Evolutionary conservation across 2,329 filamentous ascomycete genomes (phyloP), one percentile per base, ranked within the genome.

Genomic region (Penicillium olsonii): DNA sequence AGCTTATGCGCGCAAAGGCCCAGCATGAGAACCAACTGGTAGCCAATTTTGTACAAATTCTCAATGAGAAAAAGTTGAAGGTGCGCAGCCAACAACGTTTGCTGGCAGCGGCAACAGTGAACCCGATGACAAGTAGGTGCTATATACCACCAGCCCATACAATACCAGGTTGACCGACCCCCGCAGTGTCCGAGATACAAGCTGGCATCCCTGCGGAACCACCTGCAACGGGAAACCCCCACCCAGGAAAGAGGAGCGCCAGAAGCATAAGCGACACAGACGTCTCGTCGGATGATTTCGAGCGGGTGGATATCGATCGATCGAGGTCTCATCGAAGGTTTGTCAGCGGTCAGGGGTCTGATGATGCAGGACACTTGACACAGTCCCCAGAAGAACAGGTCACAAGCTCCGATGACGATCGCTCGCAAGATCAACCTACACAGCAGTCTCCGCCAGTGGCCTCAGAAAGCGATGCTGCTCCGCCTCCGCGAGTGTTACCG

Each of bases 61-160:
- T 86, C 8, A 85, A 86, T 50, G 77, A 80, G 54, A 86, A 86
- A 68, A 85, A 85, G 68, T 71, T 82, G 5, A 85, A 85, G 62
- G 84, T 85, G 41, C 70, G 83, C 42, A 83, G 84, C 57, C 81
- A 84, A 64, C 80, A 82, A 60, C 75, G 82, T 18, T 65, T 84
- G 5, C 62, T 85, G 12, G 74, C 76, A 14, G 70, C 73, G 24
- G 78, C 77, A 8, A 78, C 78, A 46, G 56, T 75, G 15, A 72
- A 80, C 58, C 57, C 60, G 20, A 57, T 56, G 20, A 68, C 67
- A 66, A 58, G 67, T 75, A 63, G 49, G 34, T 31, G 15, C 53
- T 17, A 17, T n/a, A 29, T 20, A 22, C 10, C 22, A 38, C 14
- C 9, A 24, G 18, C 17, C 19, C 10, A 24, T 17, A 9, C 10